These are phyloP conservation scores for Gyromitra esculenta DNA, from an alignment of 2,329 filamentous ascomycete species.

Conservation along the genomic window DNA sequence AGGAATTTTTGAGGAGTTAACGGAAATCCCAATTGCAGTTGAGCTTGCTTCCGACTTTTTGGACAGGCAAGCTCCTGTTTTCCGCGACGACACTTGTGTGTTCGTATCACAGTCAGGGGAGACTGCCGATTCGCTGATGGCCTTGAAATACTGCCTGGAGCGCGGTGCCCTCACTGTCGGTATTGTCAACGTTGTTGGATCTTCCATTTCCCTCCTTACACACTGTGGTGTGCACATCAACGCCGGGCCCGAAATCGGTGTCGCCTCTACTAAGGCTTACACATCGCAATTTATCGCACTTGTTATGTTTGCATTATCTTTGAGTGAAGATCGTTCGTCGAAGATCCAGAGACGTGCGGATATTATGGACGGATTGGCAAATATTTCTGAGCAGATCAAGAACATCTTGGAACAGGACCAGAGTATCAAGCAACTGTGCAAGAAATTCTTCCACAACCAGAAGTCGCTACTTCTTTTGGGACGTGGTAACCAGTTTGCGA, in stretches of 20 bases:
- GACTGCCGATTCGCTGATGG: slow-evolving; percentile 97
- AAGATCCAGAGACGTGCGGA: slow-evolving; percentile 91
- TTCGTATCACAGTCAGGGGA: slow-evolving; percentile 99
- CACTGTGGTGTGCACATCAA: slow-evolving; percentile 99
- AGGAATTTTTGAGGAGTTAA: slow-evolving; percentile 96
- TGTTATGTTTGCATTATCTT: slow-evolving; percentile 98
- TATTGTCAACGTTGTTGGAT: slow-evolving; percentile 98
- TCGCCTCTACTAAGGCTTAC: slow-evolving; percentile 98
- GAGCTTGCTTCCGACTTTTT: slow-evolving; percentile 98
- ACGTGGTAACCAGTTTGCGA: slow-evolving; percentile 95
- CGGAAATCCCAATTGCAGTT: slow-evolving; percentile 96
- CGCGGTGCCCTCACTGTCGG: slow-evolving; percentile 96
- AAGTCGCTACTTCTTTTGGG: slow-evolving; percentile 94
- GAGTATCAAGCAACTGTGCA: slow-evolving; percentile 92
- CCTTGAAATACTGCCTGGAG: slow-evolving; percentile 96
- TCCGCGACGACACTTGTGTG: slow-evolving; percentile 97
- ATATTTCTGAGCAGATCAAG: slow-evolving; percentile 90
- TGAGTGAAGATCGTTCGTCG: slow-evolving; percentile 94
- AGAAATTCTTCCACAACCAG: slow-evolving; percentile 93
- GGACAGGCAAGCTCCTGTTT: slow-evolving; percentile 93
- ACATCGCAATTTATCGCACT: slow-evolving; percentile 99
- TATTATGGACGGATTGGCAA: slow-evolving; percentile 91
- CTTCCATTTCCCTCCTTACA: slow-evolving; percentile 96
- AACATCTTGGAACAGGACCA: slow-evolving; percentile 90
- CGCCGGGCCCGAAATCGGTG: slow-evolving; percentile 97